Evolutionary conservation across 1,139 yeast genomes (phyloP), one percentile per base, ranked within the genome.

Genomic region (Saccharomyces uvarum): DNA sequence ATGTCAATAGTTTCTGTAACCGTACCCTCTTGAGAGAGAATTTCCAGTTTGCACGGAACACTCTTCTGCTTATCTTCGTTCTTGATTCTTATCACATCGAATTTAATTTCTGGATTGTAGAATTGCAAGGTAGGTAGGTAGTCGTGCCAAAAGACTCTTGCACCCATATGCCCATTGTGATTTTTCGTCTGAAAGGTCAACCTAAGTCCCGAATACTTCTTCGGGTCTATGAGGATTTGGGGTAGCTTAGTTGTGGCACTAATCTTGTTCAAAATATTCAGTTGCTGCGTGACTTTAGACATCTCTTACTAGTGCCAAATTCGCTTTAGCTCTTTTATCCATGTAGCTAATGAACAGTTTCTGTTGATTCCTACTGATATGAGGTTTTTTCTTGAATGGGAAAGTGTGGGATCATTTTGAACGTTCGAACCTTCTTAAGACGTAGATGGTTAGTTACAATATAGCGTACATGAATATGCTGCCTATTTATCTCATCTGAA

Each of bases 61-160:
- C 58, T 57, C 7, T 49, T 53, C 13, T 58, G 61, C 38, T 73
- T 51, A 71, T 72, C 28, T 9, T 69, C 70, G 54, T 81, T 77
- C 33, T 73, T 72, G 48, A 85, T 75, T 61, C 88, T 76, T 28
- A 77, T 73, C 49, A 89, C 86, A 29, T 80, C 76, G 56, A 88
- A 82, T 38, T 81, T 78, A 33, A 87, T 67, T 47, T 75, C 74
- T 31, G 93, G 93, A 70, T 90, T 90, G 73, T 88, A 91, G 71
- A 87, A 90, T 67, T 83, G 86, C 57, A 90, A 75, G 13, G 89
- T 82, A 21, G 95, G 96, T 56, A 89, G 75, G 70, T 82, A 79
- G 52, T 76, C 73, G 64, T 80, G 81, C 95, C 95, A 87, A 71
- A 90, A 88, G 59, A 75, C 75, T 54, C 79, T 73, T 13, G 81